Evolutionary conservation across 768 basidiomycete species (phyloP), one percentile per base, ranked within the genome.

Genomic region (Tremella yokohamensis): DNA sequence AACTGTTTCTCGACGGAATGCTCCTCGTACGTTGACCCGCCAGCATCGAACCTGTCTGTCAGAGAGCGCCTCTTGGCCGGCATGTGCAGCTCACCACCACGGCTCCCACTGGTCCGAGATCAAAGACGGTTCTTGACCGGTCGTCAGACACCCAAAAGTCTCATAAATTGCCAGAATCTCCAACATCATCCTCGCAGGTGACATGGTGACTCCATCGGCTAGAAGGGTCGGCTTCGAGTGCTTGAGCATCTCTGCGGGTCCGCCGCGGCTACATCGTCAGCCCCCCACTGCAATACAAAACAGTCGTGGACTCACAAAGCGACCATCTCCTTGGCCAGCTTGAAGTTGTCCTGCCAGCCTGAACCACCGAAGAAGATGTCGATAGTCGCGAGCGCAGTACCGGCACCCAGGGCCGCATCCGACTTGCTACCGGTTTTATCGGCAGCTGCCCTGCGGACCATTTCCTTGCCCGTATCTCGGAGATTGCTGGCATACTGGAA

Each of bases 1-100:
- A 81, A 80, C 55, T 79, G 78, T 61, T 75, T 79, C 67, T 83
- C 81, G 44, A 81, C 77, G 44, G 78, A 78, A 57, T 79, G 79
- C 54, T 63, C 73, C 61, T 76, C 78, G 67, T 63, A 78, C 55
- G 58, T 76, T 53, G 69, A 75, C 65, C 64, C 73, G 60, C 70
- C 70, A 49, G 60, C 65, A 51, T 72, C 75, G 57, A 72, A 78
- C 66, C 59, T 63, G 38, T 11, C 19, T 16, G 44, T 12, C 45
- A 47, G 47, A 3, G n/a, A 2, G 15, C 12, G 26, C 15, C 11
- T 40, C 7, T 15, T 16, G n/a, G 18, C 7, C 20, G 38, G n/a
- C 18, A 40, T 8, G 37, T n/a, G 24, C 12, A 1, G 57, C 61
- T 12, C 13, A 62, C 79, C 79, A 80, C 79, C 79, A 82, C 48